These are phyloP conservation scores for Massariosphaeria phaeospora DNA, from an alignment of 495 filamentous ascomycete species.

Conservation along the genomic window DNA sequence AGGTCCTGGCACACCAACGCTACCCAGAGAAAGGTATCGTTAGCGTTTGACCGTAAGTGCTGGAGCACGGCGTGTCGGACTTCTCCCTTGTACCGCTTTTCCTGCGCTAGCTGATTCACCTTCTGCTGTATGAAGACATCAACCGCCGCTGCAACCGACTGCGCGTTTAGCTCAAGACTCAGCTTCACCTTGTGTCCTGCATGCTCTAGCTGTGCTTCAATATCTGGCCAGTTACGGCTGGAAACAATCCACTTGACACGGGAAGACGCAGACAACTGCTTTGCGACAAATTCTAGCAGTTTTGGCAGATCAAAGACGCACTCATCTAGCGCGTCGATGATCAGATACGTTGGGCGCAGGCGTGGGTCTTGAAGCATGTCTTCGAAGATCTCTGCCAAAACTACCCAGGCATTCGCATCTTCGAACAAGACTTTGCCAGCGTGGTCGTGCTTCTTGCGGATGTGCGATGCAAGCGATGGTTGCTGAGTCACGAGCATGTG, in stretches of 20 bases:
- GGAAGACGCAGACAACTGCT: conserved; percentile 6
- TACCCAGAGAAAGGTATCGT: conserved; percentile 25
- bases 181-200: conserved; percentile 8
- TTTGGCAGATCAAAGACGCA: conserved; percentile 12
- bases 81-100: conserved; percentile 26
- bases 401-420: conserved; percentile 9
- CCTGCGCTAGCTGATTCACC: conserved; percentile 1
- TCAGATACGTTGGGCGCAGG: background rate
- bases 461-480: conserved; percentile 36
- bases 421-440: conserved; percentile 38
- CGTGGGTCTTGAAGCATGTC: conserved; percentile 11
- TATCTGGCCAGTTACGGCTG: conserved; percentile 12
- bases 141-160: conserved; percentile 10
- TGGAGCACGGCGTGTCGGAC: conserved; percentile 2
- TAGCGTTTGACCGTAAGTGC: conserved; percentile 29
- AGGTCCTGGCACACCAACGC: conserved; percentile 34
- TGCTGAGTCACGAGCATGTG: conserved; percentile 39
- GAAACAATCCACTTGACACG: conserved; percentile 15
- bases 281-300: conserved; percentile 3
- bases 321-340: conserved; percentile 10
- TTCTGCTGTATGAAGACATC: background rate
- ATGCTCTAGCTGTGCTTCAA: conserved; percentile 1
- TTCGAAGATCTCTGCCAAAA: conserved; percentile 8
- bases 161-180: conserved; percentile 11
- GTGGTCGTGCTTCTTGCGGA: conserved; percentile 33